These are phyloP conservation scores for Ophiocordyceps camponoti-saundersi DNA, from an alignment of 2,329 filamentous ascomycete genomes.

Conservation along the genomic window DNA sequence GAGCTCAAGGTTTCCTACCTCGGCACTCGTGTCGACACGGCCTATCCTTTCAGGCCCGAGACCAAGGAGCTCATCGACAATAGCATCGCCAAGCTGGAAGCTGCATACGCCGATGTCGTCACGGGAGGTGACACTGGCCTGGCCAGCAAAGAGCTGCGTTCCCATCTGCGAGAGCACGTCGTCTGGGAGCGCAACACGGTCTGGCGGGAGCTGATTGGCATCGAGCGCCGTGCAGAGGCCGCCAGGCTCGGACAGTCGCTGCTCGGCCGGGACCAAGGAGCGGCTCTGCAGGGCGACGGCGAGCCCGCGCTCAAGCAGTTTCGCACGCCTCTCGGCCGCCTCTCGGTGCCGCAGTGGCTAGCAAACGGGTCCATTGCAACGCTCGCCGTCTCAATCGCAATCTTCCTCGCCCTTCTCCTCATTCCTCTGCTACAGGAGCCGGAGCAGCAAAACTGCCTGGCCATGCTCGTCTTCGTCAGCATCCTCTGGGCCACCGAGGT, in stretches of 20 bases:
- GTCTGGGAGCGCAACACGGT: constrained; percentile 99
- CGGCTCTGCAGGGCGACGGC: constrained; percentile 71
- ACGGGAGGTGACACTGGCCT: constrained; percentile 62
- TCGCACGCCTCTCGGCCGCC: constrained; percentile 61
- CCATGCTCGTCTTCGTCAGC: constrained; percentile 85
- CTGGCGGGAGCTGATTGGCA: constrained; percentile 97
- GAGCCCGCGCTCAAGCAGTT: constrained; percentile 49
- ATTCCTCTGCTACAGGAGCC: constrained; percentile 70
- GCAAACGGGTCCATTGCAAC: constrained; percentile 68
- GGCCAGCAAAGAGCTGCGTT: constrained; percentile 70
- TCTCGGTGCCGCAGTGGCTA: constrained; percentile 66
- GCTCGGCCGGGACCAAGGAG: constrained; percentile 56
- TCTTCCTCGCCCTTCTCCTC: constrained; percentile 60
- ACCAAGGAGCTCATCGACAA: constrained; percentile 57
- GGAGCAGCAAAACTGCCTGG: constrained; percentile 92
- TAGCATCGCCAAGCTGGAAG: constrained; percentile 58
- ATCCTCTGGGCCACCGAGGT: constrained; percentile 93
- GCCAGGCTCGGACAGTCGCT: constrained; percentile 78
- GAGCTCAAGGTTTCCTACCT: constrained; percentile 67
- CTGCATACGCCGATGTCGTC: constrained; percentile 64
- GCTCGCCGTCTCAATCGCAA: constrained; percentile 48
- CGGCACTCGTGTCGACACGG: constrained; percentile 52
- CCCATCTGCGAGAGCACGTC: constrained; percentile 88
- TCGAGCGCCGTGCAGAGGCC: constrained; percentile 87
- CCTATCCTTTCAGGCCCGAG: constrained; percentile 63